Evolutionary conservation across 768 basidiomycete species (phyloP).

Genomic region (Lentinus tigrinus): DNA sequence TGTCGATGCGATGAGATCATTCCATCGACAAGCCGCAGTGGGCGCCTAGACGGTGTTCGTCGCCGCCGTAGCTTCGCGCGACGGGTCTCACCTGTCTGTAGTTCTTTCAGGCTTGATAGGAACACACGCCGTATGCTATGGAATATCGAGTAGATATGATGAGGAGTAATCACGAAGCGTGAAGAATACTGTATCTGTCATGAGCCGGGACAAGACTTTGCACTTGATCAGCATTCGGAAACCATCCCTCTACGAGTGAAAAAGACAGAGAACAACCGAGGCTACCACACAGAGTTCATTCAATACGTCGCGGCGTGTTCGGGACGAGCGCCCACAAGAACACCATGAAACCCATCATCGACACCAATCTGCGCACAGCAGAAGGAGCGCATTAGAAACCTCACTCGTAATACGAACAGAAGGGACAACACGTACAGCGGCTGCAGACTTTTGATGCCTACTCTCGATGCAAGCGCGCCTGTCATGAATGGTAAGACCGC

Average conservation of each 20-base stretch:
- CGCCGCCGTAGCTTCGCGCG: too few species aligned
- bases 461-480: slow-evolving; percentile 40
- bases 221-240: too few species aligned
- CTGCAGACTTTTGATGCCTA: slow-evolving; percentile 45
- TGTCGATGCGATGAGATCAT: not conserved
- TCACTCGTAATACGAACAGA: not conserved
- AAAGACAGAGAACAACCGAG: not conserved
- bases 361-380: slow-evolving; percentile 13
- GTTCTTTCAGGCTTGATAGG: too few species aligned
- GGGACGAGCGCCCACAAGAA: slow-evolving; percentile 24
- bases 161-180: too few species aligned
- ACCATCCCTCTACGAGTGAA: not conserved
- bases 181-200: too few species aligned
- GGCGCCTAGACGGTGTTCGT: not conserved
- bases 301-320: slow-evolving; percentile 5
- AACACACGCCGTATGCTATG: too few species aligned
- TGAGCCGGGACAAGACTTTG: too few species aligned
- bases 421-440: slow-evolving; percentile 43
- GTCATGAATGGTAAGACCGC: slow-evolving; percentile 53
- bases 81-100: too few species aligned
- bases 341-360: slow-evolving; percentile 24
- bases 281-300: too few species aligned
- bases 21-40: not conserved
- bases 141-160: too few species aligned
- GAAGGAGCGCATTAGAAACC: not conserved